Conservation (phyloP, 352 stramenopile species). For the Peronospora destructor region DNA sequence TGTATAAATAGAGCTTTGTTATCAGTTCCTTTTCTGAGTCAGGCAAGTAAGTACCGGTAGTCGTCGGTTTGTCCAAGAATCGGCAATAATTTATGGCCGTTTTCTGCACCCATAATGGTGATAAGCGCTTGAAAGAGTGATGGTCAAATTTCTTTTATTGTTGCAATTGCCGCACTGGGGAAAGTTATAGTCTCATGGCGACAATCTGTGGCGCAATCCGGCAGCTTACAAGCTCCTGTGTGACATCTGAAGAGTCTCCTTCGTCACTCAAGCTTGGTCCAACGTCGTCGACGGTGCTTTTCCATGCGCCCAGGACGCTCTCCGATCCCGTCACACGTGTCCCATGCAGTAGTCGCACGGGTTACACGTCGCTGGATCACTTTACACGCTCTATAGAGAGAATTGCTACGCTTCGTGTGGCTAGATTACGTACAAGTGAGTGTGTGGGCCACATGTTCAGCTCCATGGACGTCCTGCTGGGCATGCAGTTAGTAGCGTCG, state of each 20-base stretch:
- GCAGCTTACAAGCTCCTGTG: constrained; percentile 32
- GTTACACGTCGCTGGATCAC: constrained; percentile 25
- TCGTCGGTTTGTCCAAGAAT: background rate
- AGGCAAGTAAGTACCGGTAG: background rate
- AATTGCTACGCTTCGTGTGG: constrained; percentile 41
- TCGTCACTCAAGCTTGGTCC: constrained; percentile 20
- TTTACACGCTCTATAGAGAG: constrained; percentile 50
- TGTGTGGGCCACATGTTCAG: constrained; percentile 38
- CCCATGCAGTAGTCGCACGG: constrained; percentile 18
- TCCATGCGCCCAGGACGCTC: constrained; percentile 7
- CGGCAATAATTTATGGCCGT: constrained; percentile 4
- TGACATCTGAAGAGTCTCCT: constrained; percentile 31
- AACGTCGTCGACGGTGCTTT: constrained; percentile 27
- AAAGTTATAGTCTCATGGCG: constrained; percentile 19
- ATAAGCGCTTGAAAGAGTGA: constrained; percentile 10
- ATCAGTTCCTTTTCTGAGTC: constrained; percentile 2
- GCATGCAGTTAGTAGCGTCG: constrained; percentile 53
- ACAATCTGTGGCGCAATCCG: constrained; percentile 40
- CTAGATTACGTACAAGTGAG: constrained; percentile 18
- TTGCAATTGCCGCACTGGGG: constrained; percentile 14
- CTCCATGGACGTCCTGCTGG: constrained; percentile 43
- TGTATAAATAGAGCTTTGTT: constrained; percentile 26
- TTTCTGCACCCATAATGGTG: background rate
- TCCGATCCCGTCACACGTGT: constrained; percentile 3
- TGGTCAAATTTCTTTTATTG: constrained; percentile 14